Percentiles rank a stretch among this genome's conserved stretches.
Evolutionary conservation across 1,284 basidiomycete genomes (phyloP).

Genomic region (Neonothopanus nambi): DNA sequence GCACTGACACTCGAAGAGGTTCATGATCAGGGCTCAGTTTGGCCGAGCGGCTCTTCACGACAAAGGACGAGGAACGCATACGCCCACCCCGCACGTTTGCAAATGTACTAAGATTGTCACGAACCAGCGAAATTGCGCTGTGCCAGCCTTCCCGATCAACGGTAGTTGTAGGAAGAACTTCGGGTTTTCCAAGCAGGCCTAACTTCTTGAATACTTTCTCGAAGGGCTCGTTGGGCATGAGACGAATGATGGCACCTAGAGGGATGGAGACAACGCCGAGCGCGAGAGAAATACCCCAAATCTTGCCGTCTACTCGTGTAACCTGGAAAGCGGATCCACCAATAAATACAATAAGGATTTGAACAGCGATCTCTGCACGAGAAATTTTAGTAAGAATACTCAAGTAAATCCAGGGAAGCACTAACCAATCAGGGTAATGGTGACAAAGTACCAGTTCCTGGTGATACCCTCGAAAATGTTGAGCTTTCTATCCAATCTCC

Average conservation of each 20-base stretch:
- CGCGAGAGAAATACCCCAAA: conserved; percentile 93
- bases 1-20: conserved; percentile 38
- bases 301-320: conserved; percentile 72
- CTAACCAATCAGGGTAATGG: conserved; percentile 82
- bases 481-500: conserved; percentile 81
- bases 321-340: conserved; percentile 94
- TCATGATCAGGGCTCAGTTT: conserved; percentile 51
- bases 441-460: conserved; percentile 85
- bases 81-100: conserved; percentile 84
- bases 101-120: conserved; percentile 84
- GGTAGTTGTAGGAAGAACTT: conserved; percentile 63
- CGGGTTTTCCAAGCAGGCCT: conserved; percentile 67
- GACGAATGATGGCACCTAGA: conserved; percentile 80
- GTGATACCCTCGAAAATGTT: conserved; percentile 90
- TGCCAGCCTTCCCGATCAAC: conserved; percentile 72
- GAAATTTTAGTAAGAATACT: conserved; percentile 4
- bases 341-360: conserved; percentile 89
- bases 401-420: background rate
- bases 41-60: conserved; percentile 72
- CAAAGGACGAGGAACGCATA: conserved; percentile 79
- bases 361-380: conserved; percentile 78
- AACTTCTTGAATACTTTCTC: conserved; percentile 70
- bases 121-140: conserved; percentile 72
- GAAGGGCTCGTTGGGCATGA: conserved; percentile 81
- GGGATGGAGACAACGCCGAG: conserved; percentile 89